Evolutionary conservation across 2,329 filamentous ascomycete species (phyloP).

Genomic region (Pseudonectria foliicola): DNA sequence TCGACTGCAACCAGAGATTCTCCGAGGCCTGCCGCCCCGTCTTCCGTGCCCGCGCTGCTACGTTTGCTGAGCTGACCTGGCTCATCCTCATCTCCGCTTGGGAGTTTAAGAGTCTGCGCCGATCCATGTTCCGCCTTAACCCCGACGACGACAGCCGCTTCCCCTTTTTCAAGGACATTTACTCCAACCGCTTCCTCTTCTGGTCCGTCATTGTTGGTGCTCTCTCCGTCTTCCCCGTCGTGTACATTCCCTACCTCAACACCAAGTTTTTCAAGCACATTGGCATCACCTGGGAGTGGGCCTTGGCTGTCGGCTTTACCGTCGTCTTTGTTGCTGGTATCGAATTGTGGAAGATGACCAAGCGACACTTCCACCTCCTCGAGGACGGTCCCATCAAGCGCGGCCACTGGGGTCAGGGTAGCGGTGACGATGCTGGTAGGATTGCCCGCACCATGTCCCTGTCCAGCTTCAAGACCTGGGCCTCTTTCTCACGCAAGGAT

Average conservation of each 20-base stretch:
- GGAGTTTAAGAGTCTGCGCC: conserved; percentile 69
- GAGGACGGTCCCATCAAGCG: conserved; percentile 44
- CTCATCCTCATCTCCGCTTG: conserved; percentile 67
- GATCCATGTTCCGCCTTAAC: conserved; percentile 63
- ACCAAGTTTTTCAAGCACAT: conserved; percentile 65
- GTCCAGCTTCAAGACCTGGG: conserved; percentile 44
- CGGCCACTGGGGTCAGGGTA: conserved; percentile 47
- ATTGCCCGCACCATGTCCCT: conserved; percentile 44
- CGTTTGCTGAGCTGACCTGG: conserved; percentile 69
- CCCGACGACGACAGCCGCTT: conserved; percentile 43
- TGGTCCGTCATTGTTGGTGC: conserved; percentile 56
- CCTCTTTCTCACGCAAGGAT: conserved; percentile 34
- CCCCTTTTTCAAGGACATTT: conserved; percentile 55
- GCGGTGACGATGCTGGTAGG: conserved; percentile 38
- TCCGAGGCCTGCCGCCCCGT: conserved; percentile 51
- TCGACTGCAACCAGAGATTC: conserved; percentile 55
- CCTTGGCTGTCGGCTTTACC: conserved; percentile 56
- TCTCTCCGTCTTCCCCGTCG: conserved; percentile 56
- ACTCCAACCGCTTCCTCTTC: conserved; percentile 63
- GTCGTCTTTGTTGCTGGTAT: conserved; percentile 59
- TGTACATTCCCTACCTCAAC: conserved; percentile 70
- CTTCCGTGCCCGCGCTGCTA: conserved; percentile 64
- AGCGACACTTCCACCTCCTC: conserved; percentile 49
- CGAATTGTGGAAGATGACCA: conserved; percentile 65
- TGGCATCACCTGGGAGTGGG: conserved; percentile 70